These are phyloP conservation scores for Rhizopogon rudus DNA, from an alignment of 768 basidiomycete genomes.

Conservation along the genomic window DNA sequence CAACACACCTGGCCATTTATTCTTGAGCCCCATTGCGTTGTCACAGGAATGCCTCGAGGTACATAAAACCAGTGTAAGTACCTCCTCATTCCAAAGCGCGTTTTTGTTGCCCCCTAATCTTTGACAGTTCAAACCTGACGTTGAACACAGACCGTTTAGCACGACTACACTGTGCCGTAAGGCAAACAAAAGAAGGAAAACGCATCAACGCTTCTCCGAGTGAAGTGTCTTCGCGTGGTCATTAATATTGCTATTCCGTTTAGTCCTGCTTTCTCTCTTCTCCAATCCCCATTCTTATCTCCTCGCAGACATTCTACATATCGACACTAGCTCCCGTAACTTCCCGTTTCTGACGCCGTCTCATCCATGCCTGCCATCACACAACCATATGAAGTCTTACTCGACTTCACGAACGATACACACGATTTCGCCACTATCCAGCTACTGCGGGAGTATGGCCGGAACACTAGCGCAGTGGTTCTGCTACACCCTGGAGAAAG, in stretches of 20 bases:
- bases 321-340: slow-evolving; percentile 31
- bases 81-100: neutral
- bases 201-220: slow-evolving; percentile 12
- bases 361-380: slow-evolving; percentile 53
- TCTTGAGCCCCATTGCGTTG: slow-evolving; percentile 9
- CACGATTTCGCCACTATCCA: slow-evolving; percentile 60
- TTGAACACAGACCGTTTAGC: slow-evolving; percentile 7
- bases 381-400: slow-evolving; percentile 57
- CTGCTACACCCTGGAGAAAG: slow-evolving; percentile 59
- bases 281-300: slow-evolving; percentile 1
- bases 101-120: slow-evolving; percentile 15
- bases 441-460: slow-evolving; percentile 59
- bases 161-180: slow-evolving; percentile 25
- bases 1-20: slow-evolving; percentile 10
- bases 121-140: slow-evolving; percentile 8
- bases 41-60: slow-evolving; percentile 6
- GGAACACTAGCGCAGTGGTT: slow-evolving; percentile 46
- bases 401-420: slow-evolving; percentile 69
- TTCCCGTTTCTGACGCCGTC: slow-evolving; percentile 7
- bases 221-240: slow-evolving; percentile 16
- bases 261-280: slow-evolving; percentile 11
- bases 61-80: slow-evolving; percentile 6
- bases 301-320: slow-evolving; percentile 9
- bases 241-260: slow-evolving; percentile 5
- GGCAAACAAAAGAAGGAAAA: slow-evolving; percentile 26